Evolutionary conservation across 352 stramenopile genomes (phyloP), one percentile per base, ranked within the genome.

Genomic region (Phytophthora sansomeana): DNA sequence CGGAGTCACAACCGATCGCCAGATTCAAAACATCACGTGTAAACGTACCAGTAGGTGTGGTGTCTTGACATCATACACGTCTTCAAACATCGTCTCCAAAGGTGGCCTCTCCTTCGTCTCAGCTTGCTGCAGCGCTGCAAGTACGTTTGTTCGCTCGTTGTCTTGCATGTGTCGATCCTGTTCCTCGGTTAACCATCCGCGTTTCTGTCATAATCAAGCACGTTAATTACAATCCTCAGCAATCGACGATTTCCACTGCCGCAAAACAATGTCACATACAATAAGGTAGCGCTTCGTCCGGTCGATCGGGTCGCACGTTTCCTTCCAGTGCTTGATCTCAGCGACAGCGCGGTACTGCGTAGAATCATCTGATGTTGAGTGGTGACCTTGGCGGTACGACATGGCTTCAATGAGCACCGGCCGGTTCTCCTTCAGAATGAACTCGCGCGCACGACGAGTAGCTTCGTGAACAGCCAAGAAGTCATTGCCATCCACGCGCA

Each of bases 401-500:
- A 99, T 99, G 0, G 93, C 87, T 73, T 99, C 98, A 58, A 99
- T 93, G 44, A 99, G 81, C 16, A 99, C 90, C 0, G 98, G 98
- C 5, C 85, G 80, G 47, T 86, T 90, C 47, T 98, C 78, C 41
- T 88, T 75, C 29, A 98, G 56, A 48, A 97, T 97, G 61, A 97
- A 95, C 54, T 95, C 83, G 11, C 96, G 87, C 10, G 97, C 97
- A 61, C 87, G 78, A 6, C 78, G 76, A 10, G 96, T 98, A 19
- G 95, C 97, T 43, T 97, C 89, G 71, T 98, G 85, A 0, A 99
- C 94, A 21, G 98, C 98, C 68, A 99, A 87, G 21, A 98, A 85
- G 66, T 99, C 97, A 70, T 99, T 99, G 46, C 97, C 97, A 74
- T 99, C 98, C 0, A 99, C 97, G 28, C 98, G 95, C 74, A 99